phyloP scores from a whole-genome alignment of 2,329 filamentous ascomycete genomes.

The Talaromyces sp. region DNA sequence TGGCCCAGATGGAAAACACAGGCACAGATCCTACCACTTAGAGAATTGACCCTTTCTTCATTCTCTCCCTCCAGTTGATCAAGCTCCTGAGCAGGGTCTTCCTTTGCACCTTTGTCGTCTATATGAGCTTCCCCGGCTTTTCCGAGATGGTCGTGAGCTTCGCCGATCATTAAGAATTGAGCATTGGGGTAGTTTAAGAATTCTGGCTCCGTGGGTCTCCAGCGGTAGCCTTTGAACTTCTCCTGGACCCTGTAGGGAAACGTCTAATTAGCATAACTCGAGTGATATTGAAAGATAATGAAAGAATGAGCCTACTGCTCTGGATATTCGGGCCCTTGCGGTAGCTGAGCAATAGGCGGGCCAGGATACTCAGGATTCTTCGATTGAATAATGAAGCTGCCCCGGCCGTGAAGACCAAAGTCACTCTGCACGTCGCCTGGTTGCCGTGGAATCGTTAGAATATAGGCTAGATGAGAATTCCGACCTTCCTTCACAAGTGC shows the following conservation, averaged over 20 bases:
- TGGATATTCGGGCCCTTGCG: slow-evolving; percentile 65
- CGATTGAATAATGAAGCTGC: slow-evolving; percentile 73
- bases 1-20: background rate
- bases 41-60: slow-evolving; percentile 60
- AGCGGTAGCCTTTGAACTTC: slow-evolving; percentile 69
- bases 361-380: slow-evolving; percentile 73
- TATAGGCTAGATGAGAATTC: slow-evolving; percentile 74
- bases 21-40: slow-evolving; percentile 46
- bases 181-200: slow-evolving; percentile 72
- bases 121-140: slow-evolving; percentile 35
- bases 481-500: slow-evolving; percentile 69
- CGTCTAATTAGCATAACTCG: background rate
- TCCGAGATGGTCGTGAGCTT: slow-evolving; percentile 35
- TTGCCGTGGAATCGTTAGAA: slow-evolving; percentile 69
- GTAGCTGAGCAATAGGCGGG: slow-evolving; percentile 61
- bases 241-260: slow-evolving; percentile 56
- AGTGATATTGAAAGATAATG: background rate
- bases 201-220: slow-evolving; percentile 69
- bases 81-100: slow-evolving; percentile 66
- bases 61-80: slow-evolving; percentile 75
- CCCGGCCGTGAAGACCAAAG: slow-evolving; percentile 67
- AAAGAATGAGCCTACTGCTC: slow-evolving; percentile 53
- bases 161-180: slow-evolving; percentile 75
- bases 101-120: slow-evolving; percentile 53
- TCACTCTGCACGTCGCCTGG: slow-evolving; percentile 70